Base-by-base conservation (phyloP, 2,329 filamentous ascomycete species). In the Teratosphaeriaceae sp. region DNA sequence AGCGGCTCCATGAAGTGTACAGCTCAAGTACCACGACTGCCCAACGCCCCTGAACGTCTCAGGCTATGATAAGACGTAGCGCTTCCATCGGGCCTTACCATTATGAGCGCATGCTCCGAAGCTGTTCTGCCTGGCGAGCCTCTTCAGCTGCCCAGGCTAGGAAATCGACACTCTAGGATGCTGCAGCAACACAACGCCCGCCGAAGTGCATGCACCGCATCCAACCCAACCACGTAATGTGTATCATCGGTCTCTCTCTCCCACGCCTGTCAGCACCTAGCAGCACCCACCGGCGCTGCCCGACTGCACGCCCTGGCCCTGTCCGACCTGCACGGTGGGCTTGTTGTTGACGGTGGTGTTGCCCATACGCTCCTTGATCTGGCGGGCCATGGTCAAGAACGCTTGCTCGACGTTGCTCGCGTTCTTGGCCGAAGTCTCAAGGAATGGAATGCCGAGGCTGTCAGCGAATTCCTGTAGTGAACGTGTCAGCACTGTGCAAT, bases 291-390 rank as follows among this genome's bases (percentile, higher is more conserved):
- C 83, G 65, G 79, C 86, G 59, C 85, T 86, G 58, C 84, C 84
- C 60, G 82, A 85, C 67, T 94, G 86, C 56, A 98, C 90, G 60
- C 89, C 89, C 70, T 94, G 88, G 63, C 92, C 92, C 65, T 88
- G 85, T 47, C 88, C 87, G 61, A 98, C 92, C 67, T 95, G 88
- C 60, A 98, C 89, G 59, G 87, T 94, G 54, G 90, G 90, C 78
- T 97, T 98, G 74, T 90, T 94, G 80, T 97, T 97, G 75, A 89
- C 89, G 55, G 86, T 84, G 52, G 90, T 92, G 58, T 88, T 95
- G 62, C 92, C 92, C 90, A 98, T 98, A 64, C 92, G 85, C 76
- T 97, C 90, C 80, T 98, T 98, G 75, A 98, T 98, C 73, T 98
- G 92, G 69, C 92, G 85, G 60, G 92, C 92, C 92, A 98, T 98